Conservation (phyloP, 768 basidiomycete species). For the Mycena galericulata region DNA sequence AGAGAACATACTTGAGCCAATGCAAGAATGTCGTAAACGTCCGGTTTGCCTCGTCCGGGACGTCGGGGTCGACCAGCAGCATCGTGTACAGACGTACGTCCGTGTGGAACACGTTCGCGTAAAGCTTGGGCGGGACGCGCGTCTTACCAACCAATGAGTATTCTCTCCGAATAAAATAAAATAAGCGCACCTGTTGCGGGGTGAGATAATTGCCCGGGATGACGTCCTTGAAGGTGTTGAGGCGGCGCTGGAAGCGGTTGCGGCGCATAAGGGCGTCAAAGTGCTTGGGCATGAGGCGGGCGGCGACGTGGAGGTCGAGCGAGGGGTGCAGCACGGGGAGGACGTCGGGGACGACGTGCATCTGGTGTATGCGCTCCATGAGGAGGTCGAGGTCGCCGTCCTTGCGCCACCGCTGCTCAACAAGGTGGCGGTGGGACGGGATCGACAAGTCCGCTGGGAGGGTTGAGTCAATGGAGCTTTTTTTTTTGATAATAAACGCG, state of each 20-base stretch:
- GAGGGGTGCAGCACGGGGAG: slow-evolving; percentile 78
- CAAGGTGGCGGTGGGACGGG: slow-evolving; percentile 79
- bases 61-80: slow-evolving; percentile 90
- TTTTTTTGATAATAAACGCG: neutral
- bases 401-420: slow-evolving; percentile 88
- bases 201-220: slow-evolving; percentile 78
- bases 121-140: slow-evolving; percentile 69
- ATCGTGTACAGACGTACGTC: slow-evolving; percentile 89
- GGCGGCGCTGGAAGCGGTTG: slow-evolving; percentile 31
- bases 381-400: slow-evolving; percentile 87
- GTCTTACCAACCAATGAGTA: slow-evolving; percentile 60
- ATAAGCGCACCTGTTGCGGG: slow-evolving; percentile 72
- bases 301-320: slow-evolving; percentile 78
- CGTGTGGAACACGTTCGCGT: slow-evolving; percentile 83
- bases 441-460: slow-evolving; percentile 73
- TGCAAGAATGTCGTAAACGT: slow-evolving; percentile 83
- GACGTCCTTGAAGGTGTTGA: slow-evolving; percentile 57
- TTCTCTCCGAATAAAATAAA: neutral
- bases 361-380: slow-evolving; percentile 94
- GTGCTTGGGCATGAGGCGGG: slow-evolving; percentile 46
- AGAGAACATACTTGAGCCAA: slow-evolving; percentile 79
- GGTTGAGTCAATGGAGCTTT: neutral
- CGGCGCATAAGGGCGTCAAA: slow-evolving; percentile 43
- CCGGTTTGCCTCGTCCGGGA: slow-evolving; percentile 77
- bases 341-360: slow-evolving; percentile 92